phyloP scores from a whole-genome alignment of 257 asterid genomes.

The Coffea eugenioides region DNA sequence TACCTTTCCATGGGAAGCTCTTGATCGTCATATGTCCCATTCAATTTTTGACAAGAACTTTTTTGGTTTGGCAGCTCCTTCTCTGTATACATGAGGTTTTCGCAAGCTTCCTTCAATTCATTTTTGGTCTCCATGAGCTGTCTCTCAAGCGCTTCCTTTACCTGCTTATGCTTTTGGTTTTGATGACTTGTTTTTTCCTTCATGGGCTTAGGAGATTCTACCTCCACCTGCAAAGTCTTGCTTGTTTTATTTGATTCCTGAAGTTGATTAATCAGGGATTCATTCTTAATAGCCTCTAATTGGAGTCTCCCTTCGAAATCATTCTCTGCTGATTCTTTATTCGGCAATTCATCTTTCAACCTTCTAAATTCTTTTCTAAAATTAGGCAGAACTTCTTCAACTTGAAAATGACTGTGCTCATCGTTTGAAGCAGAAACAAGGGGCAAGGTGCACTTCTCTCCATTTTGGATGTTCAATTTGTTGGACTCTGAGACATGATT shows the following conservation, averaged over 20 bases:
- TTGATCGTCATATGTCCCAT: conserved; percentile 36
- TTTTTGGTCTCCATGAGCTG: conserved; percentile 35
- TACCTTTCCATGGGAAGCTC: conserved; percentile 52
- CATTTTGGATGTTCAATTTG: conserved; percentile 18
- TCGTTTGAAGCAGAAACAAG: conserved; percentile 26
- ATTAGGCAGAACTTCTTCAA: conserved; percentile 28
- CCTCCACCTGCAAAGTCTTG: conserved; percentile 38
- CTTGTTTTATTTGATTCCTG: conserved; percentile 41
- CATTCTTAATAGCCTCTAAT: conserved; percentile 35
- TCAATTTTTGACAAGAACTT: conserved; percentile 23
- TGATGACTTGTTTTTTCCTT: conserved; percentile 34
- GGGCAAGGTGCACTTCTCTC: conserved; percentile 21
- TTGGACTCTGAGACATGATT: conserved; percentile 39
- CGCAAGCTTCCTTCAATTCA: conserved; percentile 39
- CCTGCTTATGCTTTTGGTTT: conserved; percentile 30
- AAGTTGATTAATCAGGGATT: conserved; percentile 40
- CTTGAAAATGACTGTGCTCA: conserved; percentile 23
- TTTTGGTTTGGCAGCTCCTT: conserved; percentile 35
- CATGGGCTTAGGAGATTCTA: conserved; percentile 31
- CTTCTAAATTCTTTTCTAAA: conserved; percentile 29
- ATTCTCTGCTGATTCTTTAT: conserved; percentile 25
- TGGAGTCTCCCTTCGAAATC: conserved; percentile 38
- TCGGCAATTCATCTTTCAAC: conserved; percentile 29
- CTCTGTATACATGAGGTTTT: conserved; percentile 33
- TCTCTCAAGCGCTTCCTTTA: conserved; percentile 42